These are phyloP conservation scores for Closterium sp. DNA, from an alignment of 139 green algal genomes.

Conservation along the genomic window DNA sequence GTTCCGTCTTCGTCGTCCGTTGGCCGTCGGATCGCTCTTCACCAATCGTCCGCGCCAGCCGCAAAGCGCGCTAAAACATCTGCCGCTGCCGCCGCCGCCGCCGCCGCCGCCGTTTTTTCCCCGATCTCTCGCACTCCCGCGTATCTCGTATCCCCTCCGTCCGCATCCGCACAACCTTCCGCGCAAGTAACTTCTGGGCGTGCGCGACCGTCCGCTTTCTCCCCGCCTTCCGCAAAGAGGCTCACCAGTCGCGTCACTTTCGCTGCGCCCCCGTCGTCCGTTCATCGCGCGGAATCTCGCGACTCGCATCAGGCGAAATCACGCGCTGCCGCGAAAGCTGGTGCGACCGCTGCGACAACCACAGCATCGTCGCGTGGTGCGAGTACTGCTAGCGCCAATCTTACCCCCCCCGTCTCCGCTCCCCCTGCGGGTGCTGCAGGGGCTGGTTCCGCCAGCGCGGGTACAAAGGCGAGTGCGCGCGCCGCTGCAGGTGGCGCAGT, in stretches of 20 bases:
- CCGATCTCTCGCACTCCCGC: not conserved
- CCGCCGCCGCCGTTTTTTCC: not conserved
- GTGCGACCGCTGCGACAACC: conserved; percentile 24
- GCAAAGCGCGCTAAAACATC: not conserved
- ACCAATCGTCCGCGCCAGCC: not conserved
- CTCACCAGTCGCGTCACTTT: not conserved
- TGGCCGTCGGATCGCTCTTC: not conserved
- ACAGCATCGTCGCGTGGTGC: not conserved
- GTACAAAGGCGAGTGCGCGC: not conserved
- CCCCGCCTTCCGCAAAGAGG: not conserved
- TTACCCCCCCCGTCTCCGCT: not conserved
- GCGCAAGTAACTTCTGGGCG: not conserved
- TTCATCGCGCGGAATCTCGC: not conserved
- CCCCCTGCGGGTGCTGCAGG: not conserved
- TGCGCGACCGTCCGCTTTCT: not conserved
- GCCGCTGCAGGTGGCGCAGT: not conserved
- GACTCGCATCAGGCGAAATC: not conserved
- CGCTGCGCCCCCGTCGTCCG: not conserved
- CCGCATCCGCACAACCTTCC: not conserved
- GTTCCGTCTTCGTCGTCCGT: not conserved
- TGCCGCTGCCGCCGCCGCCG: too few species aligned
- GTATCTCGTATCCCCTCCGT: not conserved
- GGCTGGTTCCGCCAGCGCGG: not conserved
- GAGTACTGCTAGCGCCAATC: not conserved
- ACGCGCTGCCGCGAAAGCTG: not conserved